Evolutionary conservation across 768 basidiomycete genomes (phyloP).

Genomic region (Tulasnella calospora): DNA sequence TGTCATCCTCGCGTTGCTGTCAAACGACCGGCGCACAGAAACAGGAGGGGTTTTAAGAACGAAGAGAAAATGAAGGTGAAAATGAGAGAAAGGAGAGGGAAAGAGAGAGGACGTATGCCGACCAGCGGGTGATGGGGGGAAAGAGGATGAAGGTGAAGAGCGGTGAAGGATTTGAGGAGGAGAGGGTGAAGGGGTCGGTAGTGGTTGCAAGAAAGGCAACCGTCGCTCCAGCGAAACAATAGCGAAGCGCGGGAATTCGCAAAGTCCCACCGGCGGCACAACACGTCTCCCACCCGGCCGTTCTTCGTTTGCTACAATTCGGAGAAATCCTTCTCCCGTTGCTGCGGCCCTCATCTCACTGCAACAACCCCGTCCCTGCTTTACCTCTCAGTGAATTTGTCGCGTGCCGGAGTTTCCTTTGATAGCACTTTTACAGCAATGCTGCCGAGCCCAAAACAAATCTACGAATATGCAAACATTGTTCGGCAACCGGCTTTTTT

Average conservation of each 20-base stretch:
- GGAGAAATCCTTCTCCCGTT: neutral
- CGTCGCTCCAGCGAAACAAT: neutral
- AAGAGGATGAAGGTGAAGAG: neutral
- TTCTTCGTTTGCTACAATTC: neutral
- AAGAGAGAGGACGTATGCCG: too few relatives aligned
- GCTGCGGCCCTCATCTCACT: neutral
- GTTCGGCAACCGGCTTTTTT: neutral
- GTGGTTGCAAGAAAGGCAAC: too few relatives aligned
- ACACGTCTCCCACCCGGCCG: neutral
- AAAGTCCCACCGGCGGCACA: neutral
- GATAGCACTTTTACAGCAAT: too few relatives aligned
- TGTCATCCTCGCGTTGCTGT: constrained; percentile 9
- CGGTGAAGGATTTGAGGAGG: neutral
- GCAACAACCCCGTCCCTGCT: neutral
- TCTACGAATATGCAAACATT: neutral
- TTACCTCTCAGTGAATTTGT: neutral
- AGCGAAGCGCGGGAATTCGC: neutral
- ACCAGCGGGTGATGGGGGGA: neutral
- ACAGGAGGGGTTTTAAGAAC: neutral
- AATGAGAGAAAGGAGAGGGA: neutral
- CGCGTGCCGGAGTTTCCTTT: neutral
- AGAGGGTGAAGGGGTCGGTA: too few relatives aligned
- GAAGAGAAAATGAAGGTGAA: neutral
- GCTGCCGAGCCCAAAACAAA: neutral
- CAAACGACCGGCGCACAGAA: neutral